Conservation (phyloP, 2,329 filamentous ascomycete species). For the Beauveria medogensis region DNA sequence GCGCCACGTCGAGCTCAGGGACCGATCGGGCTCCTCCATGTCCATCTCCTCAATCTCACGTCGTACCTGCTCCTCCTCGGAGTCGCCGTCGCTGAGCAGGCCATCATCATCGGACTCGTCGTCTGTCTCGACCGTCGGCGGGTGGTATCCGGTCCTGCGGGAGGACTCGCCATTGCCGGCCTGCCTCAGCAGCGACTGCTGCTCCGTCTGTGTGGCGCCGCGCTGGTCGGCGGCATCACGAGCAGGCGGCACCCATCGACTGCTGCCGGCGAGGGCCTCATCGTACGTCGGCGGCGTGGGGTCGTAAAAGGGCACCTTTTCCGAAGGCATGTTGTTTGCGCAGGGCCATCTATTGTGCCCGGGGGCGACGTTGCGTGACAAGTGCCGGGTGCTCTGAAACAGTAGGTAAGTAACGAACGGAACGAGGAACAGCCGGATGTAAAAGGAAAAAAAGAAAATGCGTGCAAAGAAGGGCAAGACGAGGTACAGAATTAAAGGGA, state of each 20-base stretch:
- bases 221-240: slow-evolving; percentile 42
- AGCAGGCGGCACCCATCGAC: slow-evolving; percentile 23
- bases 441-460: neutral
- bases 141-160: slow-evolving; percentile 56
- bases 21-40: slow-evolving; percentile 57
- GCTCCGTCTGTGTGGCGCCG: slow-evolving; percentile 63
- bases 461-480: neutral
- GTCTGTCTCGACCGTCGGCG: slow-evolving; percentile 73
- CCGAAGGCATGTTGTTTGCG: slow-evolving; percentile 25
- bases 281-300: slow-evolving; percentile 36
- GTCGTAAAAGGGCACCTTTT: slow-evolving; percentile 35
- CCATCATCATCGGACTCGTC: slow-evolving; percentile 47
- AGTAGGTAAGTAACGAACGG: neutral
- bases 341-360: neutral
- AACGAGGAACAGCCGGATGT: neutral
- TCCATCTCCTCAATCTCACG: slow-evolving; percentile 87
- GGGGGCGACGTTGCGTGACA: neutral
- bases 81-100: slow-evolving; percentile 41
- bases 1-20: slow-evolving; percentile 40
- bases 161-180: slow-evolving; percentile 35
- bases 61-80: slow-evolving; percentile 59
- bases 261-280: slow-evolving; percentile 30
- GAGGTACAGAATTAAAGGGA: neutral
- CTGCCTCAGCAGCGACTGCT: slow-evolving; percentile 63
- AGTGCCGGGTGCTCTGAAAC: neutral